phyloP scores from a whole-genome alignment of 805 yeast species.

The Kluyveromyces starmeri region DNA sequence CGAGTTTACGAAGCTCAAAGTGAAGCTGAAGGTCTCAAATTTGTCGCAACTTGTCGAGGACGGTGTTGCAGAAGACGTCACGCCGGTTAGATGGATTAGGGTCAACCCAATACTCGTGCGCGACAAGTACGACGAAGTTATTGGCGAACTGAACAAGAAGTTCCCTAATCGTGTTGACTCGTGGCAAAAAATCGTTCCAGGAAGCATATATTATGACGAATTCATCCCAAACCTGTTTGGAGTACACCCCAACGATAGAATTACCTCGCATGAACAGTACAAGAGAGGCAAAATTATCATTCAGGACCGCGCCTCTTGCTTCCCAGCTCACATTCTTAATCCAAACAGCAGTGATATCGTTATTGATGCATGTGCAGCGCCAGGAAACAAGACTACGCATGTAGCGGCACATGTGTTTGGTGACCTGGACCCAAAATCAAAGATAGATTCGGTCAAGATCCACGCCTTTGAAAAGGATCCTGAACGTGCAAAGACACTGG shows the following conservation, averaged over 20 bases:
- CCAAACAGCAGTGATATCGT: constrained; percentile 53
- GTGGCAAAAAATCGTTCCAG: constrained; percentile 39
- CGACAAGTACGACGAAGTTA: constrained; percentile 18
- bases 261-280: constrained; percentile 64
- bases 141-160: constrained; percentile 22
- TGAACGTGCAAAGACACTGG: constrained; percentile 58
- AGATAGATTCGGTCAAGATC: constrained; percentile 29
- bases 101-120: constrained; percentile 54
- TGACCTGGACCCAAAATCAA: constrained; percentile 7
- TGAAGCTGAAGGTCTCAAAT: constrained; percentile 56
- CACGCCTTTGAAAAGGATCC: constrained; percentile 85
- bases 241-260: constrained; percentile 62
- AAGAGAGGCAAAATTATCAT: constrained; percentile 71
- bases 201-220: constrained; percentile 62
- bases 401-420: constrained; percentile 46
- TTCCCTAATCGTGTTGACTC: constrained; percentile 38
- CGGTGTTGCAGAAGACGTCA: constrained; percentile 42
- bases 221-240: constrained; percentile 75
- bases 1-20: constrained; percentile 68
- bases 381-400: constrained; percentile 97
- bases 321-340: constrained; percentile 78
- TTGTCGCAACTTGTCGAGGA: constrained; percentile 45
- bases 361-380: constrained; percentile 96
- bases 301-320: constrained; percentile 95
- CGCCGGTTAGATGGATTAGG: constrained; percentile 77